phyloP scores from a whole-genome alignment of 2,329 filamentous ascomycete genomes.

The Claviceps capensis region DNA sequence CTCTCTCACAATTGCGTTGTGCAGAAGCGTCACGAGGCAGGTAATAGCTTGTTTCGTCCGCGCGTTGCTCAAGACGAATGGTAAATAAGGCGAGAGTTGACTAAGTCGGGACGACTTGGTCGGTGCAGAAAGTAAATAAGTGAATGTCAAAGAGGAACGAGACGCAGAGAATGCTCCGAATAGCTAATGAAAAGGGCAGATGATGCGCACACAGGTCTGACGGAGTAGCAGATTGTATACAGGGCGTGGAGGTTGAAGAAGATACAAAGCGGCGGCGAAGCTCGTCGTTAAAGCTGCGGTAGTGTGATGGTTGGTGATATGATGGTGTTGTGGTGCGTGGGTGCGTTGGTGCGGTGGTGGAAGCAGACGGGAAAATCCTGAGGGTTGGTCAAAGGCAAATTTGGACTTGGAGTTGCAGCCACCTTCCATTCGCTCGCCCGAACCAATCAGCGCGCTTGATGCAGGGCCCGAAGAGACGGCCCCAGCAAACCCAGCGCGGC shows the following conservation, averaged over 20 bases:
- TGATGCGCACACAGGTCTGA: conserved; percentile 4
- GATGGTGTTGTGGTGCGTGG: neutral
- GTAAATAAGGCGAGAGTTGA: neutral
- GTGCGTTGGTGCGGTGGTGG: neutral
- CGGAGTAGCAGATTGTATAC: conserved; percentile 4
- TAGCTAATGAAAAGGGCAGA: conserved; percentile 5
- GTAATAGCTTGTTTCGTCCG: conserved; percentile 3
- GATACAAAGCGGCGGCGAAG: conserved; percentile 7
- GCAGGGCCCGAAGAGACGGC: conserved; percentile 1
- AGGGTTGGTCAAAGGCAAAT: conserved; percentile 19
- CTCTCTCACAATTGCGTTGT: neutral
- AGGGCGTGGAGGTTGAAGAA: conserved; percentile 5
- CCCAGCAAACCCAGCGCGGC: neutral
- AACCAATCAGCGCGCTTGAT: neutral
- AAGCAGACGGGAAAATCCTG: conserved; percentile 19
- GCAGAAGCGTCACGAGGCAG: conserved; percentile 1
- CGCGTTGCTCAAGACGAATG: conserved; percentile 1
- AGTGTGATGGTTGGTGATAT: neutral
- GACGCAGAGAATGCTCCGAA: conserved; percentile 3
- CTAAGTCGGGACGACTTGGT: neutral
- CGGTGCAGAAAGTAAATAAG: neutral
- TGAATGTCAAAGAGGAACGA: conserved; percentile 1
- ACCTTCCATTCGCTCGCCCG: neutral
- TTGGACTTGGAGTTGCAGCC: conserved; percentile 14
- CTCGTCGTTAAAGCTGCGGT: conserved; percentile 5